Conservation (phyloP, 2,329 filamentous ascomycete species). For the Talaromyces verruculosus region DNA sequence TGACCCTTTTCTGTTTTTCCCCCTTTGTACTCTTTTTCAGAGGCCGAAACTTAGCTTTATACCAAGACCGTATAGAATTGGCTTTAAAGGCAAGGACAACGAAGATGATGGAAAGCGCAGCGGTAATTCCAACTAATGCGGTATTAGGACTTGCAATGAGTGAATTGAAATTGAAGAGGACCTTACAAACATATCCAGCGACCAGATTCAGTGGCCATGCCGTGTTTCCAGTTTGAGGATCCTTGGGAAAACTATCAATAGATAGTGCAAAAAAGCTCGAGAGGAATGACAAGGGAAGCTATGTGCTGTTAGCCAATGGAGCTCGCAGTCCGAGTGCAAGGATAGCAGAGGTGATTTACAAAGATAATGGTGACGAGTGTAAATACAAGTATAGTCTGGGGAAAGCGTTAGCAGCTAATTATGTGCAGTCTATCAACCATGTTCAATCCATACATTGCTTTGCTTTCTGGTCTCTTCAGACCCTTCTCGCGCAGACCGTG, state of each 20-base stretch:
- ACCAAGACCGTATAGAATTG: background rate
- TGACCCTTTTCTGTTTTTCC: too few relatives aligned
- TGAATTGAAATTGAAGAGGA: too few relatives aligned
- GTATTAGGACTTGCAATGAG: too few relatives aligned
- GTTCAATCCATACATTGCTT: background rate
- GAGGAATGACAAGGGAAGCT: background rate
- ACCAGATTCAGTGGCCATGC: background rate
- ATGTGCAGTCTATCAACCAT: background rate
- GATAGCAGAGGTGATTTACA: background rate
- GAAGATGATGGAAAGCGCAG: background rate
- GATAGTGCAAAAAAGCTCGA: background rate
- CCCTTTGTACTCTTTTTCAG: too few relatives aligned
- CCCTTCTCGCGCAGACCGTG: background rate
- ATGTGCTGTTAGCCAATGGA: too few relatives aligned
- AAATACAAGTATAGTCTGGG: background rate
- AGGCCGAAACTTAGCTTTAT: too few relatives aligned
- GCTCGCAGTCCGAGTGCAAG: too few relatives aligned
- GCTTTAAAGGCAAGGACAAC: background rate
- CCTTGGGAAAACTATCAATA: background rate
- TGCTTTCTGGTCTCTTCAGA: background rate
- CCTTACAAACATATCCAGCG: background rate
- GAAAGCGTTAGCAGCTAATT: background rate
- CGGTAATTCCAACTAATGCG: background rate
- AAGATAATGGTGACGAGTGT: background rate
- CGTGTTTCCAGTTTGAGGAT: background rate